Evolutionary conservation across 352 stramenopile species (phyloP), one percentile per base, ranked within the genome.

Genomic region (Globisporangium rhizosaccharum): DNA sequence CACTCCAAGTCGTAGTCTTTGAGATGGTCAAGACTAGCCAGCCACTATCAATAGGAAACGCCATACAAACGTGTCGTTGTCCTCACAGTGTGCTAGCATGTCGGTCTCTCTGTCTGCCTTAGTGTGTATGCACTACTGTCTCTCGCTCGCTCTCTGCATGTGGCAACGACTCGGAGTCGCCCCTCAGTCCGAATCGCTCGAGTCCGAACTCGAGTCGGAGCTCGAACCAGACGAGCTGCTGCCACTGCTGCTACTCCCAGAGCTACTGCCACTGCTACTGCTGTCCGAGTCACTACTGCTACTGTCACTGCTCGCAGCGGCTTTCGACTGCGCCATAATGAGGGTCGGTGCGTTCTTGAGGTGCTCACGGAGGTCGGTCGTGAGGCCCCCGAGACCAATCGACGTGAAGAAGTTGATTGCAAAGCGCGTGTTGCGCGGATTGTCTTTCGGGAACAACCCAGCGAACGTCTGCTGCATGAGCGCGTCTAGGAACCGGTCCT

Each of bases 381-480:
- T 99, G 23, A 99, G 80, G 2, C 96, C 96, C 30, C 97, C 97
- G 18, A 99, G 80, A 65, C 97, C 97, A 58, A 99, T 99, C 9
- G 87, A 97, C 41, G 97, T 99, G 79, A 99, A 99, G 71, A 99
- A 99, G 63, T 99, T 99, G 82, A 99, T 99, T 4, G 97, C 96
- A 64, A 99, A 99, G 20, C 97, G 92, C 55, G 96, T 99, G 72
- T 99, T 98, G 47, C 96, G 89, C 18, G 97, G 89, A 59, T 98
- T 98, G 61, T 98, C 96, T 56, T 88, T 97, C 0, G 97, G 97
- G 63, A 99, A 99, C 51, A 99, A 82, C 5, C 96, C 96, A 12
- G 73, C 82, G 57, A 98, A 99, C 61, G 88, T 96, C 15, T 89
- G 61, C 61, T 78, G 63, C 92, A 98, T 97, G 66, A 90, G 89